phyloP scores from a whole-genome alignment of 1,284 basidiomycete species.

The Exobasidium cylindrosporum region DNA sequence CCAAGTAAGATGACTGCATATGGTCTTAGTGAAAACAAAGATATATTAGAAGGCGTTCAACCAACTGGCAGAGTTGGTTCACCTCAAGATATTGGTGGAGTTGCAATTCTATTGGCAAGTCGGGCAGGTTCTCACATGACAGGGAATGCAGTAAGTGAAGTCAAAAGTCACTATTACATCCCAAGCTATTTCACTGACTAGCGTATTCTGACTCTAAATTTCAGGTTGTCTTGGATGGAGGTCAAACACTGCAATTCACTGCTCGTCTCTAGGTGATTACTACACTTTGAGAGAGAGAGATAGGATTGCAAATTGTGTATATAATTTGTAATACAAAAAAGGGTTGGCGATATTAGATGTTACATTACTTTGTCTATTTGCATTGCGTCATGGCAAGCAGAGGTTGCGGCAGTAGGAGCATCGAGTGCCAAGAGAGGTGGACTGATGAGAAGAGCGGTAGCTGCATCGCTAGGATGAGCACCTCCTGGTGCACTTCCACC shows the following conservation, averaged over 20 bases:
- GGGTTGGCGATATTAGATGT: not conserved
- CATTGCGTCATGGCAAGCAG: not conserved
- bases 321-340: not conserved
- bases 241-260: conserved; percentile 55
- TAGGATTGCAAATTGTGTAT: conserved; percentile 5
- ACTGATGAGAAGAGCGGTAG: not conserved
- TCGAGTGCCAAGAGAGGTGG: conserved; percentile 10
- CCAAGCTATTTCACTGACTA: too few relatives aligned
- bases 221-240: conserved; percentile 66
- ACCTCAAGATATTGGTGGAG: conserved; percentile 71
- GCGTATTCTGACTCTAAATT: not conserved
- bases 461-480: not conserved
- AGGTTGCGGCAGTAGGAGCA: not conserved
- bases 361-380: not conserved
- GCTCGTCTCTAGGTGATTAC: conserved; percentile 9
- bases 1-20: conserved; percentile 83
- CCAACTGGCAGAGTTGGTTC: conserved; percentile 63
- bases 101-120: conserved; percentile 70
- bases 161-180: not conserved
- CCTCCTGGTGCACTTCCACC: not conserved
- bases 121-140: conserved; percentile 71
- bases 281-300: not conserved
- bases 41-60: conserved; percentile 44
- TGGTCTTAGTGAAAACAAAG: conserved; percentile 62
- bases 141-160: conserved; percentile 61